Base-by-base conservation (phyloP, 2,329 filamentous ascomycete species). In the Chaetothyriales sp. region DNA sequence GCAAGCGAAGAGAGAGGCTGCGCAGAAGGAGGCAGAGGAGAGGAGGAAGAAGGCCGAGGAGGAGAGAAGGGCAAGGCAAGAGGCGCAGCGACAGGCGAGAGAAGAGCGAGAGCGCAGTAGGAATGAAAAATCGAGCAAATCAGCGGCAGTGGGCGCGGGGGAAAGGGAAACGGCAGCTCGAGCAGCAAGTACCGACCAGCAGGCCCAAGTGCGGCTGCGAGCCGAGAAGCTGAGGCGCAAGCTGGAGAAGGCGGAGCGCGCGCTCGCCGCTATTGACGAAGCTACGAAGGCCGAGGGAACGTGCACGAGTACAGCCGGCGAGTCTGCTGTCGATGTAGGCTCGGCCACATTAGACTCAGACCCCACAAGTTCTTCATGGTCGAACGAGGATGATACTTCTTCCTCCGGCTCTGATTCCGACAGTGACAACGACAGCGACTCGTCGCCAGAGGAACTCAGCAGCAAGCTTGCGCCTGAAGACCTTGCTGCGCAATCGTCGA, bases 11-110 rank as follows among this genome's bases (percentile, higher is more conserved):
- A 74, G 77, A 51, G 73, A 76, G 51, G 65, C 63, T 44, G 59
- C 56, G 15, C 64, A 63, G 50, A 64, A 62, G 60, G 61, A 66
- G 58, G 50, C 67, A 25, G 66, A 78, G 58, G 78, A 81, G 62
- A 82, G 76, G 64, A 78, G 79, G 62, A 79, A 78, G 63, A 78
- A 77, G 59, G 74, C 76, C 64, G 80, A 82, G 63, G 82, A 85
- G 65, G 77, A 80, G 46, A 83, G 77, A 56, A 62, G 64, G 44
- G 65, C 64, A n/a, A 65, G 65, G 25, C 61, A 65, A 8, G 66
- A 67, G 46, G 63, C 62, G 22, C 70, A 69, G 56, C 70, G 69
- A 28, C 67, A 70, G 52, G 55, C 55, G 19, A 57, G 56, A 18
- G 63, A 66, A 53, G 59, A 58, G 20, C 58, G 59, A 33, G 57